Base-by-base conservation (phyloP, 306 rosid species). In the Boehmeria nivea region DNA sequence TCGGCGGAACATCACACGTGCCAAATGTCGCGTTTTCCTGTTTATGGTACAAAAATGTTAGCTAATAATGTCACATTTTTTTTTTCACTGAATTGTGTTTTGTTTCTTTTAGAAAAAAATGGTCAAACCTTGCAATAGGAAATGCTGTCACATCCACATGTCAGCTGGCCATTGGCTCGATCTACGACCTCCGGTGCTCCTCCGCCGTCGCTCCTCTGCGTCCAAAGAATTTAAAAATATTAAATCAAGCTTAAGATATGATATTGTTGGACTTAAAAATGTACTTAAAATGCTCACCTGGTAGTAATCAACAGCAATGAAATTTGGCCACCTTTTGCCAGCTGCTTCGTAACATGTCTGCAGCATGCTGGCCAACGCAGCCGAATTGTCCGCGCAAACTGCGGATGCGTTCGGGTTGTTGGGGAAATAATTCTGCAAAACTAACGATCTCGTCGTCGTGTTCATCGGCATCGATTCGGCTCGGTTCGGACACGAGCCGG, bases 151-250 rank as follows among this genome's bases (percentile, higher is more conserved):
- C 99, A 93, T 2, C 99, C 99, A 56, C 99, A 87, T 43, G 94
- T 79, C 67, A 87, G 82, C 60, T 85, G 99, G 33, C 99, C 99
- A 16, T 81, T 93, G 24, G 95, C 89, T 75, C 67, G 67, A 73
- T 93, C 96, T 68, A 84, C 95, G 2, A 89, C 95, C 68, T 87
- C 83, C n/a, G 96, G 59, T 56, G 94, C 95, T 61, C 99, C 99
- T 44, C 96, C 94, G 1, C 99, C 99, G 52, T 93, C 99, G 72
- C 64, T 93, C 54, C 76, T 85, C 99, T 93, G 67, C 71, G 79
- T 58, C 60, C 73, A 24, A 51, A 60, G 33, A 3, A 40, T 21
- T 11, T 1, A 38, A 44, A 18, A 27, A 39, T 36, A 54, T 25
- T 43, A 45, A 31, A 42, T 16, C 17, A 6, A 1, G 18, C 12